Evolutionary conservation across 805 yeast genomes (phyloP).

Genomic region (Yarrowia porcina): DNA sequence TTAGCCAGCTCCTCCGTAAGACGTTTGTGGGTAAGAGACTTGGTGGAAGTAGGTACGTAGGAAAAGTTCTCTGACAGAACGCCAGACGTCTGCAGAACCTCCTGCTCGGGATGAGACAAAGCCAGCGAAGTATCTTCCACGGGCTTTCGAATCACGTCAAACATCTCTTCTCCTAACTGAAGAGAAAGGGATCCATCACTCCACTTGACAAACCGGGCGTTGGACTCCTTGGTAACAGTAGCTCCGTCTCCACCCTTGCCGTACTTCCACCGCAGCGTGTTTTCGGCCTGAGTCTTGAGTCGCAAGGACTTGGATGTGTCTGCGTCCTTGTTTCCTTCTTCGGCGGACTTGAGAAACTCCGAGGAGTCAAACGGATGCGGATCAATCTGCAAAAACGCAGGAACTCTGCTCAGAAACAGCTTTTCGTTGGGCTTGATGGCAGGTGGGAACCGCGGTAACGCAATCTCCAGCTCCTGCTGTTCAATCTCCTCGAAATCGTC

Average conservation of each 20-base stretch:
- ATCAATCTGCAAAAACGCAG: constrained; percentile 77
- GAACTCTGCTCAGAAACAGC: constrained; percentile 59
- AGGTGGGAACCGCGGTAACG: constrained; percentile 39
- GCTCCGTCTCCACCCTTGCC: constrained; percentile 64
- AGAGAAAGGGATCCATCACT: constrained; percentile 85
- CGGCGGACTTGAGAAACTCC: constrained; percentile 51
- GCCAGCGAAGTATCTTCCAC: constrained; percentile 70
- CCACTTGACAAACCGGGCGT: constrained; percentile 90
- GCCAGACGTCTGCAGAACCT: constrained; percentile 67
- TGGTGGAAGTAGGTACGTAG: constrained; percentile 87
- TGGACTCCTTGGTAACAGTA: constrained; percentile 71
- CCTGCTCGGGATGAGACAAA: constrained; percentile 65
- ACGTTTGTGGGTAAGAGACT: constrained; percentile 74
- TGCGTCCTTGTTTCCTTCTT: constrained; percentile 40
- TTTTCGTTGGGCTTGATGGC: constrained; percentile 36
- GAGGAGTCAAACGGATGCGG: constrained; percentile 85
- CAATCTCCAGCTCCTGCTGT: constrained; percentile 36
- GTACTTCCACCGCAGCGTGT: constrained; percentile 93
- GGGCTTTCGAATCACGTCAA: constrained; percentile 64
- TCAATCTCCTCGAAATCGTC: constrained; percentile 33
- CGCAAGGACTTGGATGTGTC: constrained; percentile 38
- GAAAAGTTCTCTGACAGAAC: constrained; percentile 61
- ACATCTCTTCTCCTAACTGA: constrained; percentile 81
- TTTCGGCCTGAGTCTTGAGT: constrained; percentile 61
- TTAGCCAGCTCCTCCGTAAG: constrained; percentile 51